These are phyloP conservation scores for Periconia digitata DNA, from an alignment of 2,329 filamentous ascomycete genomes.

Conservation along the genomic window DNA sequence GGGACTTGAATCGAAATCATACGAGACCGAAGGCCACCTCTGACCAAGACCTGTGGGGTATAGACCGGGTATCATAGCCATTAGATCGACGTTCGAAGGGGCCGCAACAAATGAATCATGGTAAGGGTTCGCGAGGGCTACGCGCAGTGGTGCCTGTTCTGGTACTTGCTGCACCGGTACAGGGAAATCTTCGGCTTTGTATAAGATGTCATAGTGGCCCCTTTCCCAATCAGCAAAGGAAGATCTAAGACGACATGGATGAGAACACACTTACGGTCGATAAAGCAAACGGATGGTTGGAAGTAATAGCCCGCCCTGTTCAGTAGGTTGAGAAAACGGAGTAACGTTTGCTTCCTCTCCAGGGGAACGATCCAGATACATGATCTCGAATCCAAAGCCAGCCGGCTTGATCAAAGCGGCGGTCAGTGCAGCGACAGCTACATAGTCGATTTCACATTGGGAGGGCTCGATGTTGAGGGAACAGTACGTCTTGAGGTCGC, in stretches of 20 bases:
- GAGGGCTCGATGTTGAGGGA: conserved; percentile 70
- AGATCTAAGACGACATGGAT: background rate
- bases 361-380: conserved; percentile 85
- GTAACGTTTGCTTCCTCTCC: conserved; percentile 71
- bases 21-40: conserved; percentile 37
- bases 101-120: conserved; percentile 46
- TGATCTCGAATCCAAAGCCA: conserved; percentile 79
- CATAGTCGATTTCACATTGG: conserved; percentile 83
- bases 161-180: conserved; percentile 26
- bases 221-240: conserved; percentile 38
- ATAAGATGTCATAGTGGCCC: conserved; percentile 93
- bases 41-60: conserved; percentile 41
- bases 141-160: conserved; percentile 34
- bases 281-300: conserved; percentile 70
- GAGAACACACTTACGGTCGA: conserved; percentile 57
- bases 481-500: conserved; percentile 69
- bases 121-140: conserved; percentile 39
- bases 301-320: conserved; percentile 52
- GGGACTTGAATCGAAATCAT: conserved; percentile 38
- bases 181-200: conserved; percentile 62
- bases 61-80: conserved; percentile 51
- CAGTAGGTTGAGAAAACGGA: conserved; percentile 61
- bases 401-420: conserved; percentile 79
- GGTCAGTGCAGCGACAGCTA: conserved; percentile 77
- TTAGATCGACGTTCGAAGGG: conserved; percentile 36